A percentile compares a stretch with the other conserved stretches of the same genome.
Evolutionary conservation across 805 yeast genomes (phyloP).

Genomic region (Candida palmyrensis): DNA sequence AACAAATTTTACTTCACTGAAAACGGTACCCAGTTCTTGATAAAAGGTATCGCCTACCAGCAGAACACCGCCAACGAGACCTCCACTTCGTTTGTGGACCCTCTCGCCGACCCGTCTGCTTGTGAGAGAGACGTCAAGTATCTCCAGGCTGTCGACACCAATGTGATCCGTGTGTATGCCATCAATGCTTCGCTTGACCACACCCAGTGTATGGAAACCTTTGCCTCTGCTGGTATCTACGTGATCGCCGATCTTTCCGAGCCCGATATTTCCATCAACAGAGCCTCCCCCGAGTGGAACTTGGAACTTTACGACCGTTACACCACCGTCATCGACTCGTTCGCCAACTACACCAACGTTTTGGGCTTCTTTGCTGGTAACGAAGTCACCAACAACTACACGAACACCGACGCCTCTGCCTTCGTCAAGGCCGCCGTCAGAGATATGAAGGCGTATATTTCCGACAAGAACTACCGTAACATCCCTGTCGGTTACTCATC

Average conservation of each 20-base stretch:
- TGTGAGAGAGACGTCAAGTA: conserved; percentile 41
- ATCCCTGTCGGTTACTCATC: conserved; percentile 96
- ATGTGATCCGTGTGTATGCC: conserved; percentile 40
- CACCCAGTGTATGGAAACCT: conserved; percentile 35
- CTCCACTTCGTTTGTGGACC: conserved; percentile 27
- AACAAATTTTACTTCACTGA: conserved; percentile 38
- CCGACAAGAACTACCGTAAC: conserved; percentile 55
- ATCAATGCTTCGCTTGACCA: conserved; percentile 34
- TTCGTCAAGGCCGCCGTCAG: conserved; percentile 95
- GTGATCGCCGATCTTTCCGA: conserved; percentile 48
- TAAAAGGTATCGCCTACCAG: conserved; percentile 43
- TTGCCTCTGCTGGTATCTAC: conserved; percentile 43
- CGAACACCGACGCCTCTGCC: conserved; percentile 87
- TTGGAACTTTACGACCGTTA: conserved; percentile 68
- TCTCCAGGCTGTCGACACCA: conserved; percentile 33
- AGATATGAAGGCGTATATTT: conserved; percentile 76
- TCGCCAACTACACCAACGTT: conserved; percentile 73
- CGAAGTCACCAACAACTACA: conserved; percentile 82
- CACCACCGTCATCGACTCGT: conserved; percentile 73
- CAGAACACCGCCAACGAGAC: conserved; percentile 29
- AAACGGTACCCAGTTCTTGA: conserved; percentile 40
- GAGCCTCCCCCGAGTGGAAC: conserved; percentile 78
- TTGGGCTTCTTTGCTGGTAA: conserved; percentile 97
- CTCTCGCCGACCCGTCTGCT: conserved; percentile 35
- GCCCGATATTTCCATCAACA: conserved; percentile 72